These are phyloP conservation scores for Pulveroboletus sp. DNA, from an alignment of 768 basidiomycete genomes.

Conservation along the genomic window DNA sequence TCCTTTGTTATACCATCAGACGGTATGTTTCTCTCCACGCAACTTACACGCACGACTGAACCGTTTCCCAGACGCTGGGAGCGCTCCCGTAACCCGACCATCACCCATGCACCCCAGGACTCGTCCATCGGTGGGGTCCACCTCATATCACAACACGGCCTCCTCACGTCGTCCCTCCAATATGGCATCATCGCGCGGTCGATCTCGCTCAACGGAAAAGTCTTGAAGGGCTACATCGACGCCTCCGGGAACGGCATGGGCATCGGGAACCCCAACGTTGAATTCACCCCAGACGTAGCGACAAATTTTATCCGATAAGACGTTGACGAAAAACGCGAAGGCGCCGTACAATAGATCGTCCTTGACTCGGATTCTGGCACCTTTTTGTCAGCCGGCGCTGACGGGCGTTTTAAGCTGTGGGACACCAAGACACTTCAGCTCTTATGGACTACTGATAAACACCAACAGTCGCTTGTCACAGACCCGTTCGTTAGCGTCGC, in stretches of 20 bases:
- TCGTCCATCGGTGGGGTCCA: conserved; percentile 60
- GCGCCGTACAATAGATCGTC: conserved; percentile 49
- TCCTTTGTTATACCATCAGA: conserved; percentile 51
- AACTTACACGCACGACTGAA: neutral
- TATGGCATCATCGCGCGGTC: conserved; percentile 76
- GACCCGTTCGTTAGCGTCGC: too few species aligned
- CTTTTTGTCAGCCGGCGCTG: too few species aligned
- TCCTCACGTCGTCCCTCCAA: conserved; percentile 59
- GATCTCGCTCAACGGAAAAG: too few species aligned
- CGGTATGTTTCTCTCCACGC: too few species aligned
- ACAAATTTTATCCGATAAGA: conserved; percentile 46
- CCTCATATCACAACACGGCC: conserved; percentile 44
- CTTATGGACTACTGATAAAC: too few species aligned
- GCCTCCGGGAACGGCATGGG: conserved; percentile 52
- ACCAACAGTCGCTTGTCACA: too few species aligned
- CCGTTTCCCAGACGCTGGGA: conserved; percentile 61
- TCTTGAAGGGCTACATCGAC: too few species aligned
- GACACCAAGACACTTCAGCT: too few species aligned
- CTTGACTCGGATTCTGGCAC: conserved; percentile 54
- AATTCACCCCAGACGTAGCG: conserved; percentile 63
- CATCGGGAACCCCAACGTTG: conserved; percentile 69
- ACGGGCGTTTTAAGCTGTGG: too few species aligned
- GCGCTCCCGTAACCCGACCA: conserved; percentile 52
- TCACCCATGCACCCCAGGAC: conserved; percentile 62
- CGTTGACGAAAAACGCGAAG: conserved; percentile 59